Conservation (phyloP, 2,329 filamentous ascomycete species). For the Meredithiella fracta region DNA sequence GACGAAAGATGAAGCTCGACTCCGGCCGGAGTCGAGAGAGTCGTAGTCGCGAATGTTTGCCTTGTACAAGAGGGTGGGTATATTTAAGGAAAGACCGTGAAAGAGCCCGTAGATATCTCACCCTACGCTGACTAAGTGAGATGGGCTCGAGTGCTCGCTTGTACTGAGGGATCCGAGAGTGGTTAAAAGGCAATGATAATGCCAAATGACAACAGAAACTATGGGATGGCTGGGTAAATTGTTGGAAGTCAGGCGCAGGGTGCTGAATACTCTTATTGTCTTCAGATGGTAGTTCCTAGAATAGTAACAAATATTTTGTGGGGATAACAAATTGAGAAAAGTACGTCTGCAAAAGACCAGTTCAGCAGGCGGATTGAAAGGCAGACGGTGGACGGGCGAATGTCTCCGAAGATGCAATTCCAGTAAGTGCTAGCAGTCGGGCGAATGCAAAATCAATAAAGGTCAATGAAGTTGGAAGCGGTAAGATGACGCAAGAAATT, state of each 20-base stretch:
- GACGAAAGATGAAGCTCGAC: slow-evolving; percentile 13
- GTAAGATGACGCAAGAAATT: background rate
- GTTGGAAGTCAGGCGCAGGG: background rate
- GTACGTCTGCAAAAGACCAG: background rate
- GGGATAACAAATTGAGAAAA: background rate
- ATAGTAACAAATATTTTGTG: too few species aligned
- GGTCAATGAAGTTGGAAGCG: background rate
- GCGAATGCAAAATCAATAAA: background rate
- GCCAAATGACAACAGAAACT: background rate
- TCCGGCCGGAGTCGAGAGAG: slow-evolving; percentile 13
- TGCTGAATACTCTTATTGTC: background rate
- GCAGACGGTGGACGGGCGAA: background rate
- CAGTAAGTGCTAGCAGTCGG: background rate
- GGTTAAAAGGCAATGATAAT: background rate
- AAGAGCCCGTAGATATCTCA: slow-evolving; percentile 3
- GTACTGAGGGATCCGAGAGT: background rate
- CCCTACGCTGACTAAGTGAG: background rate
- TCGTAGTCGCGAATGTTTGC: slow-evolving; percentile 7
- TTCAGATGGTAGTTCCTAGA: background rate
- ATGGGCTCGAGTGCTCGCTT: background rate
- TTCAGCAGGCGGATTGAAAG: background rate
- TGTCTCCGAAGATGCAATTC: background rate
- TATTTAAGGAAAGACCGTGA: background rate
- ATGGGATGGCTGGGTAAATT: background rate
- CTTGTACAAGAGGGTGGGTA: background rate